phyloP scores from a whole-genome alignment of 1,139 yeast genomes.

The Yarrowia galli region DNA sequence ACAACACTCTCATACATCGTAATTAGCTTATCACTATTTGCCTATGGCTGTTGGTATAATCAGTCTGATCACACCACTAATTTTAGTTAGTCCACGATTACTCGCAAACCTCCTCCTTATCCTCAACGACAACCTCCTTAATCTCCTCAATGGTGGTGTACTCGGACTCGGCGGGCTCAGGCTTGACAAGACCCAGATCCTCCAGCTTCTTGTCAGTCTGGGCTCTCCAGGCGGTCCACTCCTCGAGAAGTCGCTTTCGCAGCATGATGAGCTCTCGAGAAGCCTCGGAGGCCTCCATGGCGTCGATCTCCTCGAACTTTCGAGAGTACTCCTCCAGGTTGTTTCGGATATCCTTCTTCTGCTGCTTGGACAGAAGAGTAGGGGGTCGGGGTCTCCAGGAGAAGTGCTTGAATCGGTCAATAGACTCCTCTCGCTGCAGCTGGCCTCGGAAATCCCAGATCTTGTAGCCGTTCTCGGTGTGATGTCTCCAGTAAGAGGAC shows the following conservation, averaged over 20 bases:
- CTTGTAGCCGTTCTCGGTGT: slow-evolving; percentile 89
- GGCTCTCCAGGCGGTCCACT: slow-evolving; percentile 85
- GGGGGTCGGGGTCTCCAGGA: slow-evolving; percentile 98
- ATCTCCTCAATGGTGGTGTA: slow-evolving; percentile 73
- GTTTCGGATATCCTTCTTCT: slow-evolving; percentile 88
- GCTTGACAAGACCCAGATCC: slow-evolving; percentile 54
- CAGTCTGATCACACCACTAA: too few relatives aligned
- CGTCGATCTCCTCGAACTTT: slow-evolving; percentile 93
- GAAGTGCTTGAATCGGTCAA: slow-evolving; percentile 87
- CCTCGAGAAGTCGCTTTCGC: slow-evolving; percentile 82
- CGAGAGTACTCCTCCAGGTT: slow-evolving; percentile 88
- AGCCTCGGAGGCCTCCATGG: slow-evolving; percentile 95
- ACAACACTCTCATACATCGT: not conserved
- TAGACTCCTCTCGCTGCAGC: slow-evolving; percentile 72
- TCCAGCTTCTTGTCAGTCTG: slow-evolving; percentile 59
- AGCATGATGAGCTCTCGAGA: slow-evolving; percentile 85
- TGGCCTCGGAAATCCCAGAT: slow-evolving; percentile 85
- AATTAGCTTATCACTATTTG: not conserved
- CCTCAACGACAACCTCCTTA: slow-evolving; percentile 81
- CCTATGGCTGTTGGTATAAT: not conserved
- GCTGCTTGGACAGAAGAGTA: slow-evolving; percentile 74
- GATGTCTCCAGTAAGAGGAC: slow-evolving; percentile 87
- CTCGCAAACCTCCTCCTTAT: slow-evolving; percentile 45
- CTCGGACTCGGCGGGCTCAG: slow-evolving; percentile 45
- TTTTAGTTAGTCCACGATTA: not conserved